Evolutionary conservation across 495 filamentous ascomycete genomes (phyloP), one percentile per base, ranked within the genome.

Genomic region (Penicillium pancosmium): DNA sequence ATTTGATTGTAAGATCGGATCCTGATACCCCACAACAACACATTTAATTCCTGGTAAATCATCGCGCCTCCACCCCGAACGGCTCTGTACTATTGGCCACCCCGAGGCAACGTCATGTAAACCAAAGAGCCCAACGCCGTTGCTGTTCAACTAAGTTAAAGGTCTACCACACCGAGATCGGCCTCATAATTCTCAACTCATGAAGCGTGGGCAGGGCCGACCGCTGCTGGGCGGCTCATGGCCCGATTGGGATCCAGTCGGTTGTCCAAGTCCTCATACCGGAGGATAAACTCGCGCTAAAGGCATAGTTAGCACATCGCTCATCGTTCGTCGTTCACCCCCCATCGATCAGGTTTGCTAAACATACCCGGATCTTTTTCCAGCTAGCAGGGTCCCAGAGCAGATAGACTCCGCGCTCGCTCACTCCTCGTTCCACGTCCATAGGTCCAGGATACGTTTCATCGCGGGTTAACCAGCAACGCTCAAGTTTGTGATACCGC

Each of bases 401-500:
- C 35, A 95, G 80, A 70, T 97, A 97, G 68, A 90, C 91, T 3
- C 92, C 93, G 46, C 88, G 85, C 73, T 97, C 93, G 52, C 85
- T 86, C 27, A 84, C 83, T 18, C 83, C 81, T 18, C 88, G 83
- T 57, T 78, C 44, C 71, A 81, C 65, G 83, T 86, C 41, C 41
- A 81, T 77, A 1, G 91, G 90, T 8, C 86, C 82, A 68, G 87
- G 85, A 55, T 82, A 82, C 49, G 85, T 78, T 19, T 91, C 86
- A 67, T 95, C 91, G 71, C 94, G 93, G 36, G 91, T 95, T 67
- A 97, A 78, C 93, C 93, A 97, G 61, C 93, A 84, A 60, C 89
- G 86, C 53, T 92, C 79, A 54, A 91, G 85, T 77, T 92, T 96
- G 71, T 97, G 92, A 79, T 91, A 97, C 59, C 92, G 80, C 93